Percentiles rank a stretch among this genome's conserved stretches.
These are phyloP conservation scores for Kwoniella shandongensis DNA, from an alignment of 768 basidiomycete genomes.

Conservation along the genomic window DNA sequence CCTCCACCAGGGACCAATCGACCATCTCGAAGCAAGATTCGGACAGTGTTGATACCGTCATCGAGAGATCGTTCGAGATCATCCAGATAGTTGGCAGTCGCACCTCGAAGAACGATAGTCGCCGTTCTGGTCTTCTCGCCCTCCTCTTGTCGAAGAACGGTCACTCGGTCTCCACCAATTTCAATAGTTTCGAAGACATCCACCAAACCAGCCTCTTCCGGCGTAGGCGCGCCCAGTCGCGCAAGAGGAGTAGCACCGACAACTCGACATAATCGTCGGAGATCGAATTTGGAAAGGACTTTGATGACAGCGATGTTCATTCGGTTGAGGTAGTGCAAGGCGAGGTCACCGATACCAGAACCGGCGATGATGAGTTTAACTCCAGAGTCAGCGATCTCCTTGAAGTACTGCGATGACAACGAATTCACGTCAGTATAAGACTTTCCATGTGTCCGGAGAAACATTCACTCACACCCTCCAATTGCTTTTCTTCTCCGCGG, in stretches of 20 bases:
- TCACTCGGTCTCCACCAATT: slow-evolving; percentile 96
- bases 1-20: slow-evolving; percentile 91
- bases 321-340: slow-evolving; percentile 93
- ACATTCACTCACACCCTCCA: slow-evolving; percentile 68
- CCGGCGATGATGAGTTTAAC: slow-evolving; percentile 93
- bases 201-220: slow-evolving; percentile 91
- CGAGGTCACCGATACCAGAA: slow-evolving; percentile 88
- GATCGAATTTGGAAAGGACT: slow-evolving; percentile 95
- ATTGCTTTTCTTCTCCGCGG: slow-evolving; percentile 89
- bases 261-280: slow-evolving; percentile 89
- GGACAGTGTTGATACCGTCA: slow-evolving; percentile 95
- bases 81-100: slow-evolving; percentile 89
- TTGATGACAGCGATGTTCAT: slow-evolving; percentile 92
- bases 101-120: slow-evolving; percentile 91
- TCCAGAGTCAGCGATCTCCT: slow-evolving; percentile 94
- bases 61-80: slow-evolving; percentile 95
- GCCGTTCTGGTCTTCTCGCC: slow-evolving; percentile 81
- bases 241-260: slow-evolving; percentile 95
- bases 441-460: background rate
- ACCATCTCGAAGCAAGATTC: slow-evolving; percentile 83
- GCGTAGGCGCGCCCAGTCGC: slow-evolving; percentile 89
- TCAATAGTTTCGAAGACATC: slow-evolving; percentile 95
- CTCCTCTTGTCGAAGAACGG: slow-evolving; percentile 87
- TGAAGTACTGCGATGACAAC: slow-evolving; percentile 69
- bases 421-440: slow-evolving; percentile 2